These are phyloP conservation scores for Erysiphe pulchra DNA, from an alignment of 2,329 filamentous ascomycete genomes.

Conservation along the genomic window DNA sequence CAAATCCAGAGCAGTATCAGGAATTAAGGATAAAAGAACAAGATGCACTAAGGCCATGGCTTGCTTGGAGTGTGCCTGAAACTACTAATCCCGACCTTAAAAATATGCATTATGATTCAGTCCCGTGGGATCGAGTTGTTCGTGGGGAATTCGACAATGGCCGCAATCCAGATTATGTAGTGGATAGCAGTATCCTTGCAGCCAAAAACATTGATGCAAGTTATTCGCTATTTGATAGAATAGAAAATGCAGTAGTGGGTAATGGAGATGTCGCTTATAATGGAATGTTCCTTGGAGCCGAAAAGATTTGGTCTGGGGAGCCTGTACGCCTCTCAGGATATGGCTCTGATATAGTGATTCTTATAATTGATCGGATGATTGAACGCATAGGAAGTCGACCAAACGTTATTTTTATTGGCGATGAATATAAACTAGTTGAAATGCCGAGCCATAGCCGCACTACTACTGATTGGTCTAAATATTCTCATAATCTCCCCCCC, in stretches of 20 bases:
- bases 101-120: slow-evolving; percentile 19
- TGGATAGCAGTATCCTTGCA: slow-evolving; percentile 30
- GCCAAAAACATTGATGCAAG: slow-evolving; percentile 27
- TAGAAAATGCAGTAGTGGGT: slow-evolving; percentile 16
- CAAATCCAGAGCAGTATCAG: slow-evolving; percentile 17
- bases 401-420: slow-evolving; percentile 20
- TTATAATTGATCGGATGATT: slow-evolving; percentile 17
- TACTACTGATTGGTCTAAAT: slow-evolving; percentile 15
- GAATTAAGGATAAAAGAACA: slow-evolving; percentile 18
- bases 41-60: slow-evolving; percentile 25
- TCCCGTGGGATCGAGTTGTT: slow-evolving; percentile 22
- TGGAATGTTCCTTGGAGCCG: slow-evolving; percentile 28
- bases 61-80: slow-evolving; percentile 29
- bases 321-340: slow-evolving; percentile 22
- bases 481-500: slow-evolving; percentile 17
- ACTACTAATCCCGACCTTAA: slow-evolving; percentile 21
- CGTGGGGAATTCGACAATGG: slow-evolving; percentile 18
- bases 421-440: slow-evolving; percentile 23
- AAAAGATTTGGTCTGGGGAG: slow-evolving; percentile 34
- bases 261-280: slow-evolving; percentile 21
- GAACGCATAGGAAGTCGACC: slow-evolving; percentile 11
- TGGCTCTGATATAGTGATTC: slow-evolving; percentile 18
- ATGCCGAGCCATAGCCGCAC: slow-evolving; percentile 14
- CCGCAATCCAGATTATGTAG: slow-evolving; percentile 20
- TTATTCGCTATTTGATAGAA: slow-evolving; percentile 25